Percentiles rank a stretch among this genome's conserved stretches.
Evolutionary conservation across 495 filamentous ascomycete species (phyloP).

Genomic region (Aspergillus mulundensis): DNA sequence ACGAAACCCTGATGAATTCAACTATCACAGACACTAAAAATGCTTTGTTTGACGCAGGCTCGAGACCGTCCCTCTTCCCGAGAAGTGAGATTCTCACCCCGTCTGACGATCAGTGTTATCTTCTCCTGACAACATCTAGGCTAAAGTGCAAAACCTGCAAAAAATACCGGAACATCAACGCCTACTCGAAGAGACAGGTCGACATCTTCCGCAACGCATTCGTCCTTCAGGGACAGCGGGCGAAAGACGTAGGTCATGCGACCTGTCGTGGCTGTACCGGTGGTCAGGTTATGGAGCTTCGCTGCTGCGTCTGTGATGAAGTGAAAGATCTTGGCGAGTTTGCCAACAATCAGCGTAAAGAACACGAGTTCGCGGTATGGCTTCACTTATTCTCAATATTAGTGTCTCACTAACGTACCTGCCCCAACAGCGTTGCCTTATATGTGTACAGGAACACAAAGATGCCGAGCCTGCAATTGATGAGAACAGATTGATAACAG

Average conservation of each 20-base stretch:
- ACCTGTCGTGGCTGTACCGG: conserved; percentile 26
- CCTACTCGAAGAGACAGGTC: conserved; percentile 48
- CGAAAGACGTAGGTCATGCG: conserved; percentile 8
- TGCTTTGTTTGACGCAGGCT: conserved; percentile 14
- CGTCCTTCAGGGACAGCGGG: conserved; percentile 14
- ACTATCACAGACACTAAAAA: not conserved
- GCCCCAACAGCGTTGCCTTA: conserved; percentile 48
- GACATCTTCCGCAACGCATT: conserved; percentile 28
- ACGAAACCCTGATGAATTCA: not conserved
- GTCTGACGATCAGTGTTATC: not conserved
- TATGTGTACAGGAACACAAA: conserved; percentile 43
- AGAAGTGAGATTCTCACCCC: conserved; percentile 21
- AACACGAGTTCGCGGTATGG: conserved; percentile 47
- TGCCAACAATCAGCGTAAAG: conserved; percentile 51
- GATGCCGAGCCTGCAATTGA: conserved; percentile 22
- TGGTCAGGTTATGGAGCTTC: conserved; percentile 30
- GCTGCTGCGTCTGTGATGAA: conserved; percentile 42
- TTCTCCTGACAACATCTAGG: conserved; percentile 22
- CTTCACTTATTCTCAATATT: not conserved
- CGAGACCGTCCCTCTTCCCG: conserved; percentile 21
- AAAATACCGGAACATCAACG: conserved; percentile 29
- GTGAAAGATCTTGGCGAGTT: conserved; percentile 49
- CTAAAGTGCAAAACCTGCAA: conserved; percentile 48
- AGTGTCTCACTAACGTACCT: conserved; percentile 3
- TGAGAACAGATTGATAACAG: conserved; percentile 17